phyloP scores from a whole-genome alignment of 139 green algal species.

The Chloropicon primus region DNA sequence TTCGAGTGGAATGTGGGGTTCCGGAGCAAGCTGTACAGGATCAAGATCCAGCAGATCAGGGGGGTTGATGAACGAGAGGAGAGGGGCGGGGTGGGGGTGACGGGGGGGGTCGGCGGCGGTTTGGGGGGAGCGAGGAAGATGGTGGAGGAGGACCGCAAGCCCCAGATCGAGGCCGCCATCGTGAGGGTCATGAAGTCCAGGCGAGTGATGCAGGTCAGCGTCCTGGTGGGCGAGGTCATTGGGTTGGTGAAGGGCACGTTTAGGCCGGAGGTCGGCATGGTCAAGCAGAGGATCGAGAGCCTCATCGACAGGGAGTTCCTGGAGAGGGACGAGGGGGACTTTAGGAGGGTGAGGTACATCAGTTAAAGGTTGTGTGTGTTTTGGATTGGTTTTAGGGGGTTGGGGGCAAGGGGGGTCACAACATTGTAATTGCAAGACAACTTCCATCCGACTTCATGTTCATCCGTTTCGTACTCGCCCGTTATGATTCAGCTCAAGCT shows the following conservation, averaged over 20 bases:
- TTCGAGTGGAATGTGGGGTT: constrained; percentile 88
- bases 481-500: no score
- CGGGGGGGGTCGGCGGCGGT: constrained; percentile 53
- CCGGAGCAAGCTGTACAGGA: constrained; percentile 34
- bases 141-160: constrained; percentile 93
- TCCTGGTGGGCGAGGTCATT: constrained; percentile 83
- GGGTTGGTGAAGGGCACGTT: constrained; percentile 74
- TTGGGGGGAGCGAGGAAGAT: constrained; percentile 70
- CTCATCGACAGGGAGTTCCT: constrained; percentile 97
- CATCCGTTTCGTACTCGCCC: no score
- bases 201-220: constrained; percentile 77
- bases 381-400: not conserved
- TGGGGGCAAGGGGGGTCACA: no score
- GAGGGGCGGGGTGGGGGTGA: not conserved
- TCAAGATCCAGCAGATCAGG: constrained; percentile 32
- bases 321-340: constrained; percentile 76
- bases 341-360: constrained; percentile 66
- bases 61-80: not conserved
- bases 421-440: no score
- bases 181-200: constrained; percentile 95
- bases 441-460: no score
- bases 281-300: constrained; percentile 97
- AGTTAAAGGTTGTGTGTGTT: no score
- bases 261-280: constrained; percentile 70
- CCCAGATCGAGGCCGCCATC: constrained; percentile 94